Conservation (phyloP, 805 yeast species). For the Ascoidea rubescens region DNA sequence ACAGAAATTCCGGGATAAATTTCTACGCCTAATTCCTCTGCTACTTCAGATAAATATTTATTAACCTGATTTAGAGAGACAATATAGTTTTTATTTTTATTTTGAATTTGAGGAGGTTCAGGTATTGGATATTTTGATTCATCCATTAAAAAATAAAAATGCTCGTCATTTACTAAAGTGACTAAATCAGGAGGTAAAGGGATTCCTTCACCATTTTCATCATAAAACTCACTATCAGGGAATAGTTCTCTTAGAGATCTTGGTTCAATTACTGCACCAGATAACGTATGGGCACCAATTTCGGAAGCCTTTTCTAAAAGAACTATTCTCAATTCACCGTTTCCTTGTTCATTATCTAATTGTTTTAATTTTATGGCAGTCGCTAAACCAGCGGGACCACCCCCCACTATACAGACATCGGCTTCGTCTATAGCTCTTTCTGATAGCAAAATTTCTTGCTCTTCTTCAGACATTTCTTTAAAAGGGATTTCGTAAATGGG, state of each 20-base stretch:
- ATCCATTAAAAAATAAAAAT: conserved; percentile 54
- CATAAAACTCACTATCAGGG: conserved; percentile 45
- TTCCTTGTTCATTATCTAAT: conserved; percentile 49
- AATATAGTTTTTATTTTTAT: conserved; percentile 70
- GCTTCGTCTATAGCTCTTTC: conserved; percentile 76
- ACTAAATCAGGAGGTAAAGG: conserved; percentile 67
- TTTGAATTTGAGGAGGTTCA: conserved; percentile 85
- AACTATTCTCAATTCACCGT: conserved; percentile 66
- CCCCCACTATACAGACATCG: conserved; percentile 94
- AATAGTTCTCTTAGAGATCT: conserved; percentile 73
- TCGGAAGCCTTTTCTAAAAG: conserved; percentile 88
- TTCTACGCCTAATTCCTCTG: conserved; percentile 90
- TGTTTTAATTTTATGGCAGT: conserved; percentile 87
- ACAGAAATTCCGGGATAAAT: conserved; percentile 85
- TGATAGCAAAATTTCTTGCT: conserved; percentile 32
- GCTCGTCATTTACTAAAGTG: conserved; percentile 64
- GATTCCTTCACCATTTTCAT: conserved; percentile 39
- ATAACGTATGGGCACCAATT: conserved; percentile 81
- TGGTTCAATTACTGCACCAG: conserved; percentile 94
- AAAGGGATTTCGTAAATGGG: conserved; percentile 14
- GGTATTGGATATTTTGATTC: conserved; percentile 61
- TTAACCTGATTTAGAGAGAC: conserved; percentile 75
- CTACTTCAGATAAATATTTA: conserved; percentile 70
- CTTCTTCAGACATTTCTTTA: conserved; percentile 24
- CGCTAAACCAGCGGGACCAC: conserved; percentile 95